Evolutionary conservation across 163 green algal species (phyloP).

Genomic region (Scenedesmus sp.): DNA sequence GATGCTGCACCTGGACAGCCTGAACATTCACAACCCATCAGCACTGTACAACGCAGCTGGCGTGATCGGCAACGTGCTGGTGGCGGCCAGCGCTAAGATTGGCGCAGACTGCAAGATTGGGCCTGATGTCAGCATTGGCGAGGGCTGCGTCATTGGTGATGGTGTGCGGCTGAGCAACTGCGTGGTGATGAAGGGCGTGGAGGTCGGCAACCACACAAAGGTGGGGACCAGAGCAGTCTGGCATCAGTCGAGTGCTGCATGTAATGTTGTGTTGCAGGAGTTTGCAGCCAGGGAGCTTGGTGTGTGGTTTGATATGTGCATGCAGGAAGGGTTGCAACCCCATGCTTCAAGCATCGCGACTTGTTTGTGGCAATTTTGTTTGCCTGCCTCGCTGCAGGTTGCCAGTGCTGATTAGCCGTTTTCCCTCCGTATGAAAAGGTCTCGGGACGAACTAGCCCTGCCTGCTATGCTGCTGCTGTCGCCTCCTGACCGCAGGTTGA

Average conservation of each 20-base stretch:
- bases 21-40: constrained; percentile 74
- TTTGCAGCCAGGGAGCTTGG: background rate
- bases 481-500: constrained; percentile 32
- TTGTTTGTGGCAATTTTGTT: too few relatives aligned
- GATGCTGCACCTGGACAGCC: constrained; percentile 89
- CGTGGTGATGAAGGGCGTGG: constrained; percentile 93
- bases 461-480: background rate
- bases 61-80: constrained; percentile 93
- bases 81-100: constrained; percentile 86
- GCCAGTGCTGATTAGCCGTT: too few relatives aligned
- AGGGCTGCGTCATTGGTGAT: constrained; percentile 92
- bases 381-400: too few relatives aligned
- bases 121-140: constrained; percentile 93
- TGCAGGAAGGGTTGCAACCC: too few relatives aligned
- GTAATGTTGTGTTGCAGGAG: background rate
- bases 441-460: too few relatives aligned
- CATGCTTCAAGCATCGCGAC: too few relatives aligned
- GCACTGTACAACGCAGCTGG: constrained; percentile 74
- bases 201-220: constrained; percentile 90
- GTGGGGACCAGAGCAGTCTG: constrained; percentile 55
- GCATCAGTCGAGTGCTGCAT: background rate
- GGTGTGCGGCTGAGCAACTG: constrained; percentile 94
- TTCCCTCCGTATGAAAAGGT: background rate
- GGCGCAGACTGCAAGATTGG: constrained; percentile 75
- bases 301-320: background rate